These are phyloP conservation scores for Scheffersomyces quercinus DNA, from an alignment of 1,139 yeast species.

Conservation along the genomic window DNA sequence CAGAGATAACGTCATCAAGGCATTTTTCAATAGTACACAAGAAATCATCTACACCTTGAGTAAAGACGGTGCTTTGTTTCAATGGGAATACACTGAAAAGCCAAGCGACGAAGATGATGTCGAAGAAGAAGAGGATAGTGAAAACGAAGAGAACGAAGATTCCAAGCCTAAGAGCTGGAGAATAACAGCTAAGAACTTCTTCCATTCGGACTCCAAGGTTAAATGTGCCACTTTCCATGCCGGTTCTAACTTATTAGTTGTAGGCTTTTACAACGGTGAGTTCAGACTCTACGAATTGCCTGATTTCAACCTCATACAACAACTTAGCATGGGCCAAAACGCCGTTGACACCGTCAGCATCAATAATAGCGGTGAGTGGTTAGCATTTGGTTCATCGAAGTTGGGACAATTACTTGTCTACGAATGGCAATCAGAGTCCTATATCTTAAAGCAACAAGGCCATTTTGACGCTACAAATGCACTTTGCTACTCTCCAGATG, in stretches of 20 bases:
- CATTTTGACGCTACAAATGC: constrained; percentile 91
- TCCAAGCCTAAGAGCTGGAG: constrained; percentile 63
- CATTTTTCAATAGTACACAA: constrained; percentile 83
- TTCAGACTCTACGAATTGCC: constrained; percentile 87
- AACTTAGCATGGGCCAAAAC: constrained; percentile 88
- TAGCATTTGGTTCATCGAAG: constrained; percentile 89
- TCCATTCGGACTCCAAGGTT: constrained; percentile 70
- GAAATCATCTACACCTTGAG: constrained; percentile 88
- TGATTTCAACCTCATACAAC: constrained; percentile 75
- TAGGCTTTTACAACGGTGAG: constrained; percentile 91
- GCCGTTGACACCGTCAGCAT: constrained; percentile 80
- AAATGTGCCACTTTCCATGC: constrained; percentile 86
- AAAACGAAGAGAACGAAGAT: constrained; percentile 27
- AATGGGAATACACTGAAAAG: constrained; percentile 79
- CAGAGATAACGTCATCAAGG: constrained; percentile 80
- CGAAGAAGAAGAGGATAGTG: constrained; percentile 40
- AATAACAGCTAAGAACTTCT: constrained; percentile 75
- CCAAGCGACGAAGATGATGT: constrained; percentile 42
- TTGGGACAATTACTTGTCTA: constrained; percentile 93
- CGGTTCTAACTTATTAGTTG: constrained; percentile 66
- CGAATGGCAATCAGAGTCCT: constrained; percentile 99
- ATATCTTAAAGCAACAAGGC: constrained; percentile 93
- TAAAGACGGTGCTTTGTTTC: constrained; percentile 91
- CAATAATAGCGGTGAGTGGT: constrained; percentile 91
- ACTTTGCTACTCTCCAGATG: constrained; percentile 90